These are phyloP conservation scores for Huiozyma naganishii DNA, from an alignment of 805 yeast genomes.

Conservation along the genomic window DNA sequence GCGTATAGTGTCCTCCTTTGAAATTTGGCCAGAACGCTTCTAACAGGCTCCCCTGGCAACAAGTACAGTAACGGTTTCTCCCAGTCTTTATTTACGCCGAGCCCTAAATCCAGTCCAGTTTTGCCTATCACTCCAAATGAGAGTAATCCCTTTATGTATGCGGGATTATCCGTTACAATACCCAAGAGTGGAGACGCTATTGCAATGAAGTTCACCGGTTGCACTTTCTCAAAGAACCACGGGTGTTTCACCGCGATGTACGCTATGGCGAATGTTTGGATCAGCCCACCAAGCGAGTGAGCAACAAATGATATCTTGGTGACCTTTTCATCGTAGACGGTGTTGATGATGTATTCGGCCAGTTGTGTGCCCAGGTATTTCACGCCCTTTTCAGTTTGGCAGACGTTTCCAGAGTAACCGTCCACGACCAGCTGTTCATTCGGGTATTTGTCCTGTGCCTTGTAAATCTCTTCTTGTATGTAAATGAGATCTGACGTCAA, in stretches of 20 bases:
- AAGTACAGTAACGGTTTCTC: slow-evolving; percentile 46
- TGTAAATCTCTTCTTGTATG: slow-evolving; percentile 57
- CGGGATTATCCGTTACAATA: slow-evolving; percentile 67
- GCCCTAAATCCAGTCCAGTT: slow-evolving; percentile 70
- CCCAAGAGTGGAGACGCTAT: slow-evolving; percentile 71
- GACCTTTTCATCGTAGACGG: slow-evolving; percentile 35
- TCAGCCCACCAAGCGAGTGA: slow-evolving; percentile 71
- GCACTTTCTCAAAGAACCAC: slow-evolving; percentile 47
- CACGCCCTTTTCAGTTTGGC: slow-evolving; percentile 72
- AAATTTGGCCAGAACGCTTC: slow-evolving; percentile 44
- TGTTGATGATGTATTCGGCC: slow-evolving; percentile 52
- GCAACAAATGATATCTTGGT: slow-evolving; percentile 59
- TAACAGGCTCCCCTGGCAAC: slow-evolving; percentile 54
- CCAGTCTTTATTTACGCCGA: slow-evolving; percentile 34
- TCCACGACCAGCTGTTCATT: slow-evolving; percentile 46
- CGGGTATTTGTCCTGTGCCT: slow-evolving; percentile 23
- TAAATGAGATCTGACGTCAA: slow-evolving; percentile 67
- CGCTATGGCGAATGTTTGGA: slow-evolving; percentile 69
- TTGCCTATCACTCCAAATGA: slow-evolving; percentile 69
- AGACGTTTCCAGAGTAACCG: slow-evolving; percentile 60
- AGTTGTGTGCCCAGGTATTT: slow-evolving; percentile 61
- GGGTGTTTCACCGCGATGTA: slow-evolving; percentile 60
- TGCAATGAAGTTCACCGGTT: slow-evolving; percentile 60
- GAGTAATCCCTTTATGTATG: slow-evolving; percentile 56
- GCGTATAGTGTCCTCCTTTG: slow-evolving; percentile 63